Conservation (phyloP, 2,329 filamentous ascomycete species). For the Pseudogymnoascus sp. region DNA sequence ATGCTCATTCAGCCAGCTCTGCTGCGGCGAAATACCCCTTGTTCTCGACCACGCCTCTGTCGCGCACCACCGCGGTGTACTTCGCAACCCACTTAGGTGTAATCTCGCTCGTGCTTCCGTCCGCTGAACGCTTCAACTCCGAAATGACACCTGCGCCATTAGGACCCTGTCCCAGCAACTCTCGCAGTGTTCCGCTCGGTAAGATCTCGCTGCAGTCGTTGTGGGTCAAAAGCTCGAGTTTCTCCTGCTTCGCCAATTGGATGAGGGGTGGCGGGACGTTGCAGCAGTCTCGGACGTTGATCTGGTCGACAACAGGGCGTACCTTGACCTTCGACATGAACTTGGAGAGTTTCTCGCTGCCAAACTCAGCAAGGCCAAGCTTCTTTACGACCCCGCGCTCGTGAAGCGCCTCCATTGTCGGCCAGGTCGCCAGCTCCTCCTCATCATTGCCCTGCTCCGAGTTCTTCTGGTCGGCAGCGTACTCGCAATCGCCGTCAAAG, state of each 20-base stretch:
- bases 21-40: conserved; percentile 95
- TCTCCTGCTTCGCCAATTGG: conserved; percentile 71
- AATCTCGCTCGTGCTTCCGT: conserved; percentile 56
- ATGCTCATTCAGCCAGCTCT: conserved; percentile 47
- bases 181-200: conserved; percentile 73
- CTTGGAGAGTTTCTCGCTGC: conserved; percentile 69
- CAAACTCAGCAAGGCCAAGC: conserved; percentile 87
- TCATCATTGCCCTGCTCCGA: conserved; percentile 57
- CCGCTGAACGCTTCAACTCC: conserved; percentile 47
- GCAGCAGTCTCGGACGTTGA: conserved; percentile 93
- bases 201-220: conserved; percentile 90
- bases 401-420: conserved; percentile 66
- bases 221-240: conserved; percentile 85
- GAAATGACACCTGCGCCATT: conserved; percentile 71
- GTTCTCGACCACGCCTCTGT: conserved; percentile 93
- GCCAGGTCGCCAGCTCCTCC: conserved; percentile 62
- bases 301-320: conserved; percentile 81
- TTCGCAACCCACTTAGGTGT: conserved; percentile 92
- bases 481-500: conserved; percentile 89
- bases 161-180: conserved; percentile 68
- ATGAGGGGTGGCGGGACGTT: conserved; percentile 85
- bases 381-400: conserved; percentile 62
- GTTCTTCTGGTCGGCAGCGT: conserved; percentile 58
- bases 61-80: conserved; percentile 90
- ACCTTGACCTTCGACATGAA: conserved; percentile 67